phyloP scores from a whole-genome alignment of 768 basidiomycete genomes.

The Lentinula edodes region DNA sequence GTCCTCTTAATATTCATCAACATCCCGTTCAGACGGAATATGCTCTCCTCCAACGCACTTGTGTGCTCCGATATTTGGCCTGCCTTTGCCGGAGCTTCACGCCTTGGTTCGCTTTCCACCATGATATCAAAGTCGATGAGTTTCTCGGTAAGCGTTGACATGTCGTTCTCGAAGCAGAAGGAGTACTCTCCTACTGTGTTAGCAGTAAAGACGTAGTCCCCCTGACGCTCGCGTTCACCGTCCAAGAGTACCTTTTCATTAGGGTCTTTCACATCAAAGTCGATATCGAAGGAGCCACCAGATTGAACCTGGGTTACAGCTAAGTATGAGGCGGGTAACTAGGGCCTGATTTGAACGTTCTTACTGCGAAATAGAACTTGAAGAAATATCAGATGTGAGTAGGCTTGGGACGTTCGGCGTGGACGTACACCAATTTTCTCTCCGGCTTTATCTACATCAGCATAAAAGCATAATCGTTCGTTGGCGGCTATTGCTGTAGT shows the following conservation, averaged over 20 bases:
- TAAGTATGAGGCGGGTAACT: not conserved
- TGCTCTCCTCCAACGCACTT: conserved; percentile 88
- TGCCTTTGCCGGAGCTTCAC: conserved; percentile 83
- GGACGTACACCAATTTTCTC: conserved; percentile 81
- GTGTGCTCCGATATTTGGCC: conserved; percentile 91
- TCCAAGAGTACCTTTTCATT: conserved; percentile 83
- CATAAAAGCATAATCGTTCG: conserved; percentile 88
- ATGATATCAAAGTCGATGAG: conserved; percentile 95
- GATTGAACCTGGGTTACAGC: conserved; percentile 71
- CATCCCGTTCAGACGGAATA: conserved; percentile 85
- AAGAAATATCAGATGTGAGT: conserved; percentile 9
- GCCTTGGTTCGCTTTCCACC: conserved; percentile 94
- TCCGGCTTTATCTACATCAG: conserved; percentile 92
- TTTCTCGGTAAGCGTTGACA: conserved; percentile 91
- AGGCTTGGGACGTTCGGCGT: not conserved
- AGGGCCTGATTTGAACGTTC: conserved; percentile 18
- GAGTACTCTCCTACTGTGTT: conserved; percentile 87
- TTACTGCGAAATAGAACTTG: conserved; percentile 97
- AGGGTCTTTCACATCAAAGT: conserved; percentile 91
- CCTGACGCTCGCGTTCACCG: conserved; percentile 85
- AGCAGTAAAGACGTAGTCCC: conserved; percentile 96
- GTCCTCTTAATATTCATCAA: conserved; percentile 86
- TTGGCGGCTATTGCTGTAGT: conserved; percentile 77
- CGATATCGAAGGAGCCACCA: conserved; percentile 94
- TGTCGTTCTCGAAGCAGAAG: conserved; percentile 99